phyloP scores from a whole-genome alignment of 169 alveolate species.

The Eimeria sp. region DNA sequence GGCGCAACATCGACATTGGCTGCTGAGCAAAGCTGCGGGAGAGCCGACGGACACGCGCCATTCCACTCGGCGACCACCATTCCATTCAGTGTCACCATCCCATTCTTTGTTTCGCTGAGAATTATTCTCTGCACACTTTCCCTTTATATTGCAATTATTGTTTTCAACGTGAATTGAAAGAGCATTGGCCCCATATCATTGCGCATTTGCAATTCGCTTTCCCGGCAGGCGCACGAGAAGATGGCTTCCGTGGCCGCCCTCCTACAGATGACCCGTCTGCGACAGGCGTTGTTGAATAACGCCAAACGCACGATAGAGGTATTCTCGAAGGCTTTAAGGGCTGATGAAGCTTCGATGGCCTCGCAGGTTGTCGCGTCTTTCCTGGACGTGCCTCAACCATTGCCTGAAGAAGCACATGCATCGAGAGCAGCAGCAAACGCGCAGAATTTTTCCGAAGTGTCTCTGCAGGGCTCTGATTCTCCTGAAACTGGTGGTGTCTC shows the following conservation, averaged over 20 bases:
- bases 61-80: background rate
- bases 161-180: background rate
- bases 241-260: conserved; percentile 28
- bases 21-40: background rate
- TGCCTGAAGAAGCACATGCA: background rate
- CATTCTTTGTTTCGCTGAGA: background rate
- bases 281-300: conserved; percentile 14
- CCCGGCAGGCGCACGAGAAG: background rate
- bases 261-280: conserved; percentile 2
- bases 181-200: background rate
- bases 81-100: background rate
- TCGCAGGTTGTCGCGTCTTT: conserved; percentile 10
- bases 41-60: background rate
- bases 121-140: background rate
- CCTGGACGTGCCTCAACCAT: background rate
- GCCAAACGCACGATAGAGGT: conserved; percentile 28
- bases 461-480: too few relatives aligned
- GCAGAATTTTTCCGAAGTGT: background rate
- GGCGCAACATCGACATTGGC: background rate
- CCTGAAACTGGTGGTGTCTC: background rate
- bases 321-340: background rate
- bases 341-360: conserved; percentile 20
- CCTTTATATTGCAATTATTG: background rate
- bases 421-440: background rate
- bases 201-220: background rate